Evolutionary conservation across 225 moss, liverwort and hornwort genomes (phyloP).

Genomic region (Pseudoscleropodium purum): DNA sequence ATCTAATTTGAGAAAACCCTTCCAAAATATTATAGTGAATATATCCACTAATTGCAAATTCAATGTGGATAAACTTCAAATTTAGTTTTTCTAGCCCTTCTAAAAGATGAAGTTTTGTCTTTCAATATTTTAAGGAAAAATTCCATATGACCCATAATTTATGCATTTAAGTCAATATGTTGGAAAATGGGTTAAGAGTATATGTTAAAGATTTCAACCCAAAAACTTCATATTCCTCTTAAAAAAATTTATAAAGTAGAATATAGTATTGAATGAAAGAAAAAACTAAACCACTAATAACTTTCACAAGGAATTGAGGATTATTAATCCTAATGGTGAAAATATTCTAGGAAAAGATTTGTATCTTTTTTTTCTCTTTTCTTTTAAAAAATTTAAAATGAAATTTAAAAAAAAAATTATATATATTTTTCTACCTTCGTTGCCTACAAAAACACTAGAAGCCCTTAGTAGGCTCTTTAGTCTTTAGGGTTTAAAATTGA

Average conservation of each 20-base stretch:
- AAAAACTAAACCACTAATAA: background rate
- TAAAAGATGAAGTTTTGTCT: background rate
- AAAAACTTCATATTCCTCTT: too few species aligned
- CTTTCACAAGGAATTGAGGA: background rate
- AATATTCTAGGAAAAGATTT: too few species aligned
- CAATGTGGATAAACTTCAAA: background rate
- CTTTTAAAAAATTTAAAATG: too few species aligned
- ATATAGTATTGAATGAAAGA: background rate
- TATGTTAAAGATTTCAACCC: too few species aligned
- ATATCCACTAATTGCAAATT: background rate
- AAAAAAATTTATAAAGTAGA: too few species aligned
- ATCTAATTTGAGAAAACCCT: background rate
- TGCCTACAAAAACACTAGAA: too few species aligned
- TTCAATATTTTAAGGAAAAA: background rate
- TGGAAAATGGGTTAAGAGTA: background rate
- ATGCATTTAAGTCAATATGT: background rate
- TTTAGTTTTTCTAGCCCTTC: background rate
- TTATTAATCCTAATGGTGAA: too few species aligned
- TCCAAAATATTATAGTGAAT: background rate
- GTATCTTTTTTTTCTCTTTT: too few species aligned
- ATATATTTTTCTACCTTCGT: too few species aligned
- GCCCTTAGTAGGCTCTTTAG: too few species aligned
- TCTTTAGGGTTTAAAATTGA: too few species aligned
- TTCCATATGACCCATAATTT: fast-evolving
- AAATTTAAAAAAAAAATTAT: too few species aligned